Evolutionary conservation across 2,329 filamentous ascomycete species (phyloP).

Genomic region (Paramyrothecium roridum): DNA sequence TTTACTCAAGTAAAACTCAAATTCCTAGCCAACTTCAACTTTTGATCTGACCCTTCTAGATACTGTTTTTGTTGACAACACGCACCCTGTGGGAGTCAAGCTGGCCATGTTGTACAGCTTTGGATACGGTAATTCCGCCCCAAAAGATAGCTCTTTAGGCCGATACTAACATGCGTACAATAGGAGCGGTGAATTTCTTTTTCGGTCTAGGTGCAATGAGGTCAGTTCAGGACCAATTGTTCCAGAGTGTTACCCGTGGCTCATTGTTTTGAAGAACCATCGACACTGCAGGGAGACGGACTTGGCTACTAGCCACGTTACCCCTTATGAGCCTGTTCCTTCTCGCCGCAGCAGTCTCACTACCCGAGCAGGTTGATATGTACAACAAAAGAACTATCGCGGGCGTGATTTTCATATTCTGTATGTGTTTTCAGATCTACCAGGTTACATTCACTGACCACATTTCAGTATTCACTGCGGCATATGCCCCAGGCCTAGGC

Average conservation of each 20-base stretch:
- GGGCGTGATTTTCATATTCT: conserved; percentile 33
- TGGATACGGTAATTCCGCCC: conserved; percentile 19
- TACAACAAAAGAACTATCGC: conserved; percentile 18
- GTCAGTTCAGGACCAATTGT: conserved; percentile 25
- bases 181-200: conserved; percentile 36
- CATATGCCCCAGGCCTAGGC: conserved; percentile 33
- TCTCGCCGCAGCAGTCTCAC: conserved; percentile 32
- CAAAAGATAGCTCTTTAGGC: too few species aligned
- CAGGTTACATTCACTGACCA: conserved; percentile 1
- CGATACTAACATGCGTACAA: too few species aligned
- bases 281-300: conserved; percentile 34
- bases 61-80: conserved; percentile 14
- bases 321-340: conserved; percentile 41
- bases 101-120: conserved; percentile 23
- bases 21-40: too few species aligned
- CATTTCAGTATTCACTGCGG: conserved; percentile 32
- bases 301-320: conserved; percentile 39
- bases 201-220: conserved; percentile 34
- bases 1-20: too few species aligned
- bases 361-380: conserved; percentile 13
- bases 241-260: conserved; percentile 29
- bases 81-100: conserved; percentile 14
- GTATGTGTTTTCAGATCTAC: conserved; percentile 9
- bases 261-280: conserved; percentile 28
- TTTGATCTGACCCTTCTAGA: background rate